Evolutionary conservation across 495 filamentous ascomycete species (phyloP), one percentile per base, ranked within the genome.

Genomic region (Xylaria bambusicola): DNA sequence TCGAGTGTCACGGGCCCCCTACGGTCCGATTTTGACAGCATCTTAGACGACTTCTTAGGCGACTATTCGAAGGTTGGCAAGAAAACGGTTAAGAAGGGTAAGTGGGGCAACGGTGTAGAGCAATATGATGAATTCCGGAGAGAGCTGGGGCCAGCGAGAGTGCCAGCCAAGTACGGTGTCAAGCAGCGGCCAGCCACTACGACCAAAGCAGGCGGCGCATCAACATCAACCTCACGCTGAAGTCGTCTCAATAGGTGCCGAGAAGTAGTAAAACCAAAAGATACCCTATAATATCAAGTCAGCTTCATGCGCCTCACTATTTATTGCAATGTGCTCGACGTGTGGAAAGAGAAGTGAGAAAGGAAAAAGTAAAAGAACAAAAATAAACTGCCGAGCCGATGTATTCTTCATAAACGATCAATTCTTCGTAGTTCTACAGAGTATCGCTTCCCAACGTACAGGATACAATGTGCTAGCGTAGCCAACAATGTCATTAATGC

Each of bases 11-110:
- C 71, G 56, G 86, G 86, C 6, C 78, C 79, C 49, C 78, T 84
- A 27, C 78, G 85, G 38, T 76, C 81, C 36, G 90, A 95, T 68
- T 96, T 99, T 74, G 86, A 97, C 69, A 81, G 77, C 36, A 87
- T 97, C 68, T 86, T 98, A 80, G 94, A 98, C 72, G 93, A 97
- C 66, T 99, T 99, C 79, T 73, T 97, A 12, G 86, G 85, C 9
- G 82, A 80, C 5, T 90, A 93, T 62, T 84, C 87, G 15, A 84
- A 86, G 70, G 82, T 83, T 60, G 90, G 89, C 2, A 95, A 91
- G 80, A 89, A 85, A 77, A 80, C 87, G 63, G 81, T 93, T 23
- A 93, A 89, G 80, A 92, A 92, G 70, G 90, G 90, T 10, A 88
- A 88, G 63, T 86, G 88, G 66, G 85, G 86, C 62, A 90, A 82